Evolutionary conservation across 495 filamentous ascomycete species (phyloP).

Genomic region (Aspergillus coremiiformis): DNA sequence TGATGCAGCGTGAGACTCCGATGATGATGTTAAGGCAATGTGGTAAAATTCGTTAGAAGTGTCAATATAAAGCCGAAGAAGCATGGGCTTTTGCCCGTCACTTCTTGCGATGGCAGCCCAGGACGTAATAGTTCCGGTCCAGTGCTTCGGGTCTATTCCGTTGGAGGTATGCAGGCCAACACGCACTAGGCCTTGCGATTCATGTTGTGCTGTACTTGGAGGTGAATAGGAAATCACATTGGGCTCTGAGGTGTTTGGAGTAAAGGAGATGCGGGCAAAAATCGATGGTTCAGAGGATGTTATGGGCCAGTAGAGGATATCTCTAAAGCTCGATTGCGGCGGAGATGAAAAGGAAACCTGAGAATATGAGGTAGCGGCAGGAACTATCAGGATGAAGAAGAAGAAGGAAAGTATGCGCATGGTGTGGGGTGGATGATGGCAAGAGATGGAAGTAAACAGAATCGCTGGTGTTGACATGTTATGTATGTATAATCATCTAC

Average conservation of each 20-base stretch:
- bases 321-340: conserved; percentile 20
- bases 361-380: conserved; percentile 9
- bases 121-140: conserved; percentile 35
- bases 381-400: conserved; percentile 8
- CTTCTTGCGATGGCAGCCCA: conserved; percentile 19
- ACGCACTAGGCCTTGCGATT: conserved; percentile 23
- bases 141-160: conserved; percentile 27
- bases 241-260: conserved; percentile 24
- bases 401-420: conserved; percentile 23
- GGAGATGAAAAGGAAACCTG: conserved; percentile 12
- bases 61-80: conserved; percentile 34
- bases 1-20: conserved; percentile 1
- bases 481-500: too few species aligned
- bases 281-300: conserved; percentile 27
- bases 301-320: conserved; percentile 39
- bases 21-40: conserved; percentile 22
- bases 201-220: conserved; percentile 11
- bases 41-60: conserved; percentile 32
- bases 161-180: conserved; percentile 31
- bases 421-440: not conserved
- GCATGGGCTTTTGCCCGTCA: conserved; percentile 15
- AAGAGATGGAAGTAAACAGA: not conserved
- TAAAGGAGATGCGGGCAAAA: conserved; percentile 37
- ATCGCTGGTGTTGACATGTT: too few species aligned
- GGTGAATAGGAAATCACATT: conserved; percentile 31